Base-by-base conservation (phyloP, 345 rosid species). In the Rhizophora apiculata region DNA sequence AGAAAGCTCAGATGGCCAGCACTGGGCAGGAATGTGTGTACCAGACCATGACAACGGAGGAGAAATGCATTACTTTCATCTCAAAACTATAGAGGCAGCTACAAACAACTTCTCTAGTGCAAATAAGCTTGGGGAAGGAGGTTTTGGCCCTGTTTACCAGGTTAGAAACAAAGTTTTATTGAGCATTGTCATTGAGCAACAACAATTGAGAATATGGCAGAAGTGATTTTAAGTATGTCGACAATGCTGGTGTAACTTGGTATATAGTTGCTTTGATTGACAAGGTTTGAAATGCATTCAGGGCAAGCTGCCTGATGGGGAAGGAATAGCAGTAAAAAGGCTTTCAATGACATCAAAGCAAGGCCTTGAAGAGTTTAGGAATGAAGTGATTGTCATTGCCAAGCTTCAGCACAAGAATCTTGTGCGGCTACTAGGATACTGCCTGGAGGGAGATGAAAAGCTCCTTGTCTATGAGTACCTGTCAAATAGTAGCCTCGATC, bases 341-440 rank as follows among this genome's bases (percentile, higher is more conserved):
- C 87, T 85, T 52, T 85, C 85, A 4, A 51, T 62, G 77, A 82
- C 59, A 63, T 87, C 88, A 21, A 76, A 66, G 24, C 91, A 87
- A 71, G 91, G 88, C 43, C 62, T 79, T n/a, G 77, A 82, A 37
- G 88, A 83, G 55, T 87, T 87, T 65, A 78, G 68, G 70, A 87
- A 81, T 62, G 91, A 84, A 80, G 88, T 85, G 57, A 68, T 36
- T 58, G 60, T 87, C 34, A 76, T 87, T 29, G 73, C 70, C 52
- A 87, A 83, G 64, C 87, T 83, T 74, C 91, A 87, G 60, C 91
- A 87, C 56, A 76, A 73, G 60, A 86, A 84, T 72, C 84, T 86
- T 18, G 90, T 84, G 1, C 82, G 84, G 69, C 80, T 86, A 18
- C 59, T 84, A 56, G 88, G 88, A 37, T 84, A 78, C 37, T 84